A percentile compares a stretch with the other conserved stretches of the same genome.
phyloP scores from a whole-genome alignment of 2,329 filamentous ascomycete species.

The Cordyceps javanica region DNA sequence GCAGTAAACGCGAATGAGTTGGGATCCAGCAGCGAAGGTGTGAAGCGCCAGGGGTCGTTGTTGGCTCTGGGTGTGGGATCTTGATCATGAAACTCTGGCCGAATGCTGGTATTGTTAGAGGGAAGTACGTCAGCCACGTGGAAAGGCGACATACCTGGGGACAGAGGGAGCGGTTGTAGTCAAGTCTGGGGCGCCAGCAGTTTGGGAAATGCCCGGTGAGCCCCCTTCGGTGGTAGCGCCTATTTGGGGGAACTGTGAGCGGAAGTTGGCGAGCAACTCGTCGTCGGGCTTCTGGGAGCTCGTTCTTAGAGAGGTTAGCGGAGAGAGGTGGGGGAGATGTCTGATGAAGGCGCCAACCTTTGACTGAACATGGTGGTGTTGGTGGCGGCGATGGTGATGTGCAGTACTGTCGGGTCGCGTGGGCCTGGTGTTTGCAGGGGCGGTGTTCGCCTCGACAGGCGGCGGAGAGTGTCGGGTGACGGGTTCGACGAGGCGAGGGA shows the following conservation, averaged over 20 bases:
- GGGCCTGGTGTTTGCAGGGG: conserved; percentile 5
- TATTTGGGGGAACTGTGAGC: conserved; percentile 74
- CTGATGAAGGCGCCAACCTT: conserved; percentile 3
- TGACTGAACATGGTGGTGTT: conserved; percentile 14
- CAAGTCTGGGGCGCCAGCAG: conserved; percentile 21
- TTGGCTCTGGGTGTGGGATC: conserved; percentile 77
- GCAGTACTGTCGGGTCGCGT: conserved; percentile 1
- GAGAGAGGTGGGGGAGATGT: not conserved
- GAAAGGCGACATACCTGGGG: not conserved
- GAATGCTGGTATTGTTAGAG: not conserved
- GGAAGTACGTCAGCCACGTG: not conserved
- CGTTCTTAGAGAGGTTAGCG: conserved; percentile 42
- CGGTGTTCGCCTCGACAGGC: not conserved
- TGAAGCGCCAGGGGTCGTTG: conserved; percentile 80
- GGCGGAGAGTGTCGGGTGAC: not conserved
- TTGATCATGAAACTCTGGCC: conserved; percentile 51
- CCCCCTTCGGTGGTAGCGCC: conserved; percentile 43
- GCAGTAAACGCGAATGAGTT: conserved; percentile 74
- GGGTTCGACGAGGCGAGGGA: not conserved
- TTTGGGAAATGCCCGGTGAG: conserved; percentile 29
- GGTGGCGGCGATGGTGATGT: not conserved
- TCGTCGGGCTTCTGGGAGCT: conserved; percentile 81
- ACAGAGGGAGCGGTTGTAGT: not conserved
- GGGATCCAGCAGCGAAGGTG: conserved; percentile 80
- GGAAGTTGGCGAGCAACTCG: conserved; percentile 78